Base-by-base conservation (phyloP, 2,329 filamentous ascomycete genomes). In the Ilyonectria destructans region DNA sequence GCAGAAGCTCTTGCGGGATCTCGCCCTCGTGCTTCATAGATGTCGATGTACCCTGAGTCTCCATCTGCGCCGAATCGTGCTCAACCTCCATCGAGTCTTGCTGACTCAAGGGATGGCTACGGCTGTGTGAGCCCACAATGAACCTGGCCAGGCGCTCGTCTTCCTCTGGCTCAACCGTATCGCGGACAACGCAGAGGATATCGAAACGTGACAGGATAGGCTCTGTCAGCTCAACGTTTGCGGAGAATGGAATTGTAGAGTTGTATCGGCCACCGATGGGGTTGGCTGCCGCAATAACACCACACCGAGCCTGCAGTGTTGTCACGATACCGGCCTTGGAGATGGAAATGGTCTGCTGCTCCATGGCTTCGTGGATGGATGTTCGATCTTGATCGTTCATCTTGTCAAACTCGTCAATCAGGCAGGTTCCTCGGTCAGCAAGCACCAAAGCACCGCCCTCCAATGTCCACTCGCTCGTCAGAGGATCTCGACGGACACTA, bases 341-440 rank as follows among this genome's bases (percentile, higher is more conserved):
- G 78, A 99, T 99, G 69, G 96, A 98, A 74, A 99, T 99, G 1
- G 96, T 99, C 83, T 99, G 96, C 82, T 99, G 96, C 82, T 99
- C 96, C 96, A 99, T 99, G 68, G 96, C 96, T 86, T 99, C 96
- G 88, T 99, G 96, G 75, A 99, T 99, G 8, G 95, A 97, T 1
- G 96, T 98, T 72, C 96, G 91, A 81, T 99, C 96, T 79, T 98
- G 95, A 80, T 99, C 96, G 80, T 98, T 98, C 96, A 99, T 99
- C 87, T 99, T 99, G 88, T 99, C 96, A 77, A 99, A 99, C 82
- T 99, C 96, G 77, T 99, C 96, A 70, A 99, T 99, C 33, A 99
- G 87, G 78, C 96, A 98, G 17, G 94, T 97, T 46, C 96, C 96
- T 72, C 94, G 92, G 80, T 99, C 96, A 17, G 96, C 96, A 63